These are phyloP conservation scores for Corylus avellana DNA, from an alignment of 306 rosid genomes.

Conservation along the genomic window DNA sequence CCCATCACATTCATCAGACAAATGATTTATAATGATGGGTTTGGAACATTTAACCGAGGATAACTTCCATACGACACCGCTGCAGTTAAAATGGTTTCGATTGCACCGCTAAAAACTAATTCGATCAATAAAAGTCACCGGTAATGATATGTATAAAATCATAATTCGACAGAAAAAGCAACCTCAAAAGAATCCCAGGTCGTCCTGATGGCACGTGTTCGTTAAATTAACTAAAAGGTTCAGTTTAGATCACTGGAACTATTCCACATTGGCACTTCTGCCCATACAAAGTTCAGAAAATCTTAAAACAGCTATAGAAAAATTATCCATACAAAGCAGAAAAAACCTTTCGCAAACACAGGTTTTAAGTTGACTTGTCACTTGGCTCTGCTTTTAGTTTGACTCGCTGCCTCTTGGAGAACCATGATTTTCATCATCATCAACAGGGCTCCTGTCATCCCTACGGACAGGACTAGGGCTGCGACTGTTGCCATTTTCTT, in stretches of 20 bases:
- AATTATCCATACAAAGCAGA: conserved; percentile 3
- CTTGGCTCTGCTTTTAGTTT: background rate
- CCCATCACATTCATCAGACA: too few species aligned
- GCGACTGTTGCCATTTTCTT: conserved; percentile 45
- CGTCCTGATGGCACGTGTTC: background rate
- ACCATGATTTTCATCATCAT: conserved; percentile 46
- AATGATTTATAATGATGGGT: too few species aligned
- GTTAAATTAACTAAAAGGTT: too few species aligned
- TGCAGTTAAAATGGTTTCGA: too few species aligned
- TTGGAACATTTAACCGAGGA: too few species aligned
- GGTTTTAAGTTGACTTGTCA: background rate
- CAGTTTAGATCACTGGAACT: background rate
- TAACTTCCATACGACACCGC: too few species aligned
- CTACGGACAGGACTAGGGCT: conserved; percentile 46
- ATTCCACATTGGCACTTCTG: background rate
- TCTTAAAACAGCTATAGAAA: background rate
- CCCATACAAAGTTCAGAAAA: background rate
- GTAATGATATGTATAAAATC: too few species aligned
- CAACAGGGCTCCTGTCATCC: conserved; percentile 49
- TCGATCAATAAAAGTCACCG: too few species aligned
- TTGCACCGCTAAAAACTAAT: too few species aligned
- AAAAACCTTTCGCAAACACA: background rate
- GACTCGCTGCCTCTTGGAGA: conserved; percentile 56
- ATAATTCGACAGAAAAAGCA: too few species aligned
- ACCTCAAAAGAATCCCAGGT: background rate